Base-by-base conservation (phyloP, 73 alveolate species). In the Stentor roeselii region DNA sequence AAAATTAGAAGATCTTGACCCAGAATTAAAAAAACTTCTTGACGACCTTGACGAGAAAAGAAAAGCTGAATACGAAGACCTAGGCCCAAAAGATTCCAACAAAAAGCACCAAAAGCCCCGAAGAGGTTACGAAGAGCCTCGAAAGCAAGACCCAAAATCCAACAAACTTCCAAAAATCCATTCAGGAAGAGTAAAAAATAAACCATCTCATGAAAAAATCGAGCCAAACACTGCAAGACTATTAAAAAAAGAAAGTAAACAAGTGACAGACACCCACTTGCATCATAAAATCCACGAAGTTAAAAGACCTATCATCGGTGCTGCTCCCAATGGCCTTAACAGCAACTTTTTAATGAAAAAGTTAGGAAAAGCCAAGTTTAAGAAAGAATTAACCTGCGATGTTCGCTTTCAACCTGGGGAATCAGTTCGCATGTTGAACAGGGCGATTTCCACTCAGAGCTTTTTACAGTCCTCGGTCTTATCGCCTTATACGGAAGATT, bases 1-100 rank as follows among this genome's bases (percentile, higher is more conserved):
- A 2, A 67, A 67, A 67, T 67, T 27, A 15, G 37, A 1, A 27
- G 80, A 40, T 15, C 14, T 27, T 67, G 37, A 36, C 21, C 42
- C 80, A 21, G 37, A 67, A 27, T 74, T 87, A 35, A 34, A 87
- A 83, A 87, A 85, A 58, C 75, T 75, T 3, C 15, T 84, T 0
- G 82, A 60, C 35, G 87, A 82, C 11, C n/a, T 40, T 32, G 87
- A 82, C 4, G 85, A 58, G 3, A 74, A 74, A 0, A 76, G 82
- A 59, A 21, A 30, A 3, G 27, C 21, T 3, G 87, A 82, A 30
- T 40, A 41, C 31, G 83, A 39, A 4, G 82, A 82, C 34, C 86
- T n/a, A 6, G 60, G 59, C 40, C 35, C 3, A 32, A 50, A 59
- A 3, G 87, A 39, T n/a, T 58, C 37, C 32, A 82, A 58, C 11